Conservation (phyloP, 208 protist genomes). For the Trypanosoma lewisi region DNA sequence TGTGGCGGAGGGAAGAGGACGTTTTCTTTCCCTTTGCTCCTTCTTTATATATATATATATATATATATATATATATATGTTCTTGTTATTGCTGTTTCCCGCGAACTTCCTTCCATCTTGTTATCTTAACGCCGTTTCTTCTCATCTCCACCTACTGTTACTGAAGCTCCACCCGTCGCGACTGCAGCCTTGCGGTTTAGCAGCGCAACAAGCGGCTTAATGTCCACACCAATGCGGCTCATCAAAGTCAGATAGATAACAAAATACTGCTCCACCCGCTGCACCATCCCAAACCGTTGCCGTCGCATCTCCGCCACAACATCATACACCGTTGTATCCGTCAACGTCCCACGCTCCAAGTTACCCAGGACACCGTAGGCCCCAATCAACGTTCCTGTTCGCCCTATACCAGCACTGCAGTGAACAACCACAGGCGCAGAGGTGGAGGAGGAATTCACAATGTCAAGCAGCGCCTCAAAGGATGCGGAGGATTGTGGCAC, state of each 20-base stretch:
- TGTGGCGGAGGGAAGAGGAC: no score
- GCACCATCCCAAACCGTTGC: conserved; percentile 77
- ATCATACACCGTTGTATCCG: conserved; percentile 32
- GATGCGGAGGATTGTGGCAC: conserved; percentile 57
- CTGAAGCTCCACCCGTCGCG: not conserved
- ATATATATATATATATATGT: no score
- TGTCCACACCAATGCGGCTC: conserved; percentile 31
- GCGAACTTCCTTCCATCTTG: not conserved
- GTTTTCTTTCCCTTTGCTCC: no score
- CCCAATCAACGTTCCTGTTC: conserved; percentile 82
- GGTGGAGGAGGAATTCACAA: conserved; percentile 29
- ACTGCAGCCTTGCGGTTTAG: conserved; percentile 6
- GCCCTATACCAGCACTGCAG: conserved; percentile 86
- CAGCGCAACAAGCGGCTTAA: conserved; percentile 4
- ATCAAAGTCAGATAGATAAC: conserved; percentile 77
- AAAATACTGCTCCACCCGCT: conserved; percentile 84
- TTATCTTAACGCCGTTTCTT: not conserved
- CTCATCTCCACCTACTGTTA: not conserved
- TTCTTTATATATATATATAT: no score
- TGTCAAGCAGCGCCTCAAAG: conserved; percentile 57
- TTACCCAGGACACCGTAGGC: conserved; percentile 55
- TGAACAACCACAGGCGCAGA: conserved; percentile 64
- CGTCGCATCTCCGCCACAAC: conserved; percentile 59
- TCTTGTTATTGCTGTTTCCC: no score
- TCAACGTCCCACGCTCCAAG: conserved; percentile 31